Evolutionary conservation across 495 filamentous ascomycete genomes (phyloP).

Genomic region (Parathielavia appendiculata): DNA sequence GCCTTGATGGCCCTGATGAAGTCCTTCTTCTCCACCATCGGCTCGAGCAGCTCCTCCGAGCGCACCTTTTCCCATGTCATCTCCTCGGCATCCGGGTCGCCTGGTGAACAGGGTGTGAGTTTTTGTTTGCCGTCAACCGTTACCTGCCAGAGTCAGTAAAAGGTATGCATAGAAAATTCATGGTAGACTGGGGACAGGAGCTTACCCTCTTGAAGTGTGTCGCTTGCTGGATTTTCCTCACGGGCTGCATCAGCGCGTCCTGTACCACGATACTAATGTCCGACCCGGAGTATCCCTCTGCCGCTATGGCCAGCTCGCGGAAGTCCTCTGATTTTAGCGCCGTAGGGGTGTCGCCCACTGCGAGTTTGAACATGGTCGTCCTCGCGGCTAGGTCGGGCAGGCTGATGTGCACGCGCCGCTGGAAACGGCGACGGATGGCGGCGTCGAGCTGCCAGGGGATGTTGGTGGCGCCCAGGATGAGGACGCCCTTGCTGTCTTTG

Average conservation of each 20-base stretch:
- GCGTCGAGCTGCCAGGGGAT: slow-evolving; percentile 99
- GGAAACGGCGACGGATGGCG: slow-evolving; percentile 96
- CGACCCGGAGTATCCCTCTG: slow-evolving; percentile 90
- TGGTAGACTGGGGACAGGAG: background rate
- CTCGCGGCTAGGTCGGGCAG: slow-evolving; percentile 82
- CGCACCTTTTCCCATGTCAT: slow-evolving; percentile 91
- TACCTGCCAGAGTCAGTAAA: slow-evolving; percentile 48
- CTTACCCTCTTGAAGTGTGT: slow-evolving; percentile 95
- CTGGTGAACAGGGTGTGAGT: slow-evolving; percentile 84
- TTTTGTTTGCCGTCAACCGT: slow-evolving; percentile 65
- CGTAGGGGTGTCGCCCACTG: slow-evolving; percentile 85
- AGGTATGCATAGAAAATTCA: background rate
- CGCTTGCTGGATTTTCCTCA: slow-evolving; percentile 94
- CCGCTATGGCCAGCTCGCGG: slow-evolving; percentile 67
- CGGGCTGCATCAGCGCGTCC: slow-evolving; percentile 95
- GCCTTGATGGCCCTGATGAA: slow-evolving; percentile 89
- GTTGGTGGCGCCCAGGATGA: slow-evolving; percentile 96
- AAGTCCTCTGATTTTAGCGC: slow-evolving; percentile 75
- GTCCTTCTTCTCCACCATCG: slow-evolving; percentile 80
- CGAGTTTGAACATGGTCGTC: slow-evolving; percentile 95
- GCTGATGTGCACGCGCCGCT: slow-evolving; percentile 90
- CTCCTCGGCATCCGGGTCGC: slow-evolving; percentile 75
- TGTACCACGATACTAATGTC: slow-evolving; percentile 97
- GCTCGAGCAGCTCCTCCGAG: slow-evolving; percentile 77
- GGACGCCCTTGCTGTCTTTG: slow-evolving; percentile 82